These are phyloP conservation scores for Tolypocladium ophioglossoides DNA, from an alignment of 2,329 filamentous ascomycete species.

Conservation along the genomic window DNA sequence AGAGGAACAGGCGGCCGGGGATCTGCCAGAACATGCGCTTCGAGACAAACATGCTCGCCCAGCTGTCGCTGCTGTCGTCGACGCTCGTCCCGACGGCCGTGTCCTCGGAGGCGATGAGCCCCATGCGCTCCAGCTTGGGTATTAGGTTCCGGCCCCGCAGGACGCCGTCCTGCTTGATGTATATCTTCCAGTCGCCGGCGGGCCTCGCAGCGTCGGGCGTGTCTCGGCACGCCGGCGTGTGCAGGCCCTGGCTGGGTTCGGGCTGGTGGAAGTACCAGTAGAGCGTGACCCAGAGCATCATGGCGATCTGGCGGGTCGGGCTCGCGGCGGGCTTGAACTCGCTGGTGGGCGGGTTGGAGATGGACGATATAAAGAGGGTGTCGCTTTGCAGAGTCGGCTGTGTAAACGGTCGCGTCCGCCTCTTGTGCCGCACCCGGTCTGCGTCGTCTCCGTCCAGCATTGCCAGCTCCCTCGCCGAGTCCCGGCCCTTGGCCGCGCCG, in stretches of 20 bases:
- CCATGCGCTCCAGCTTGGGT: conserved; percentile 89
- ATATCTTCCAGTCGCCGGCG: conserved; percentile 76
- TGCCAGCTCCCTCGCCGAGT: neutral
- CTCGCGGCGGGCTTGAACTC: conserved; percentile 74
- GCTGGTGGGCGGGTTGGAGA: conserved; percentile 69
- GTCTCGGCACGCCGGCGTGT: conserved; percentile 48
- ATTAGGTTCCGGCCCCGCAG: conserved; percentile 74
- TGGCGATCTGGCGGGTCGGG: conserved; percentile 79
- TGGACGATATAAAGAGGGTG: conserved; percentile 81
- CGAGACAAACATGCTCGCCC: conserved; percentile 74
- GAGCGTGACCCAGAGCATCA: conserved; percentile 92
- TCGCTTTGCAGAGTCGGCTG: conserved; percentile 69
- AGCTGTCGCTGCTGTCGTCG: conserved; percentile 53
- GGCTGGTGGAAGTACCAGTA: conserved; percentile 97
- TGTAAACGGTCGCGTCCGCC: conserved; percentile 38
- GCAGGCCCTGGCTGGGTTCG: conserved; percentile 54
- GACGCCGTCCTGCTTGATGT: conserved; percentile 78
- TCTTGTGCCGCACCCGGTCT: conserved; percentile 19
- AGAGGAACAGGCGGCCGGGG: conserved; percentile 77
- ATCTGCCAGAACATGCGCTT: conserved; percentile 85
- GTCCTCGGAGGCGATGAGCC: conserved; percentile 66
- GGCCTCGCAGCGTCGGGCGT: conserved; percentile 64
- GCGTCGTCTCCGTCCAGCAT: conserved; percentile 9
- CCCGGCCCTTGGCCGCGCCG: neutral
- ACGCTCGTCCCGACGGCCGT: conserved; percentile 59